Evolutionary conservation across 345 rosid species (phyloP), one percentile per base, ranked within the genome.

Genomic region (Cochlearia excelsa): DNA sequence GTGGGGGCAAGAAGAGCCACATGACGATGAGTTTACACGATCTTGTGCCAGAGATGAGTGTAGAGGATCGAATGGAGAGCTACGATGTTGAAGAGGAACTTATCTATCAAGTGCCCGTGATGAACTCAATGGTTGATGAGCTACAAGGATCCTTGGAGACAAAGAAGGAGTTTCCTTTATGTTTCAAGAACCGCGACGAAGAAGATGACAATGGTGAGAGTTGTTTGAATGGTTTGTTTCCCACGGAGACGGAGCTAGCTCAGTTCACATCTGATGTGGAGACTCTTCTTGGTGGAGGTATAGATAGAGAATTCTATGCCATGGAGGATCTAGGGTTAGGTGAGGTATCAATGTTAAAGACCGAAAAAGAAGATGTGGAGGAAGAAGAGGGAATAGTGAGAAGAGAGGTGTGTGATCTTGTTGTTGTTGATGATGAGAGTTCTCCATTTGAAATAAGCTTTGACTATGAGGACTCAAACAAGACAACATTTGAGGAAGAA

Each of bases 211-310:
- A 65, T 57, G 51, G 34, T 26, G 75, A 71, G 1, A 65, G 71
- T 54, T 71, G 66, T 71, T 47, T 65, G 9, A 71, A 71, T 55
- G 86, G 87, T 61, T 72, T 84, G 43, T 81, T 82, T 26, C 97
- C 89, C 1, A 77, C 97, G 4, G 95, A 88, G 11, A 76, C 66
- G 82, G 99, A 92, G 28, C 83, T 88, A 5, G 99, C 84, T 2
- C 89, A 86, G 59, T 92, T 92, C 66, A 84, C 86, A 1, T 94
- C 97, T 7, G 88, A 92, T 39, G 93, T 92, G 45, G 94, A 92
- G 80, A 84, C 77, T 67, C 71, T 92, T 65, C 84, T 92, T 0
- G 96, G 98, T 3, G 80, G 83, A 56, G 95, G 86, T 4, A 73
- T 77, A 3, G 94, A 86, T 27, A 59, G 76, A 11, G 87, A 86